phyloP scores from a whole-genome alignment of 176 grass and related monocot species.

The Avena atlantica region DNA sequence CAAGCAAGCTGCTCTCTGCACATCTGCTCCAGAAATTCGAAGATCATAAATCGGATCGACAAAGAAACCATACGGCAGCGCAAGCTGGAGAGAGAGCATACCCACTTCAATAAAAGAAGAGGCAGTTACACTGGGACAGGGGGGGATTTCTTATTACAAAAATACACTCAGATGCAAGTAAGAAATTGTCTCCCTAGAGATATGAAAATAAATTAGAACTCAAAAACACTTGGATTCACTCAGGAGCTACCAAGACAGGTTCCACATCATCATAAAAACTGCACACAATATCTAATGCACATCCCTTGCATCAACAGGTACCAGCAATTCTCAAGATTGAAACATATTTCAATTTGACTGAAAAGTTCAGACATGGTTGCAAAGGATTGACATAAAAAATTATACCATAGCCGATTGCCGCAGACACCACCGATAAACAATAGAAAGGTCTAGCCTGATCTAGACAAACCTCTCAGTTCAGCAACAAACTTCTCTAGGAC shows the following conservation, averaged over 20 bases:
- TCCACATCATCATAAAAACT: neutral
- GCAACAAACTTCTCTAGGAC: conserved; percentile 49
- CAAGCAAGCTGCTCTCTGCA: too few relatives aligned
- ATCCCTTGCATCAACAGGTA: neutral
- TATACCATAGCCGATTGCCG: conserved; percentile 36
- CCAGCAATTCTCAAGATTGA: neutral
- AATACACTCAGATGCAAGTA: neutral
- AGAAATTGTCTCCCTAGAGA: neutral
- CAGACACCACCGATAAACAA: conserved; percentile 44
- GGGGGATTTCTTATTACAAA: too few relatives aligned
- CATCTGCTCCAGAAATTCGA: too few relatives aligned
- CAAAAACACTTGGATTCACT: neutral
- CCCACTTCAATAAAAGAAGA: too few relatives aligned
- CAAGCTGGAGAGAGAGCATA: too few relatives aligned
- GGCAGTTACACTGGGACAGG: too few relatives aligned
- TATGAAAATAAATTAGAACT: neutral
- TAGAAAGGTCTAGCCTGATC: conserved; percentile 46
- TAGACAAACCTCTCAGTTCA: conserved; percentile 46
- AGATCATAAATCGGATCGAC: too few relatives aligned
- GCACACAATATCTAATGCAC: neutral
- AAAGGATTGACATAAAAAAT: conserved; percentile 30
- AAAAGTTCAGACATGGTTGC: conserved; percentile 29
- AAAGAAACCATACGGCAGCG: too few relatives aligned
- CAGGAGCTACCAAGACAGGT: neutral
- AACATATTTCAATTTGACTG: conserved; percentile 41